These are phyloP conservation scores for Sphagnum fallax DNA, from an alignment of 228 moss, liverwort and hornwort species.

Conservation along the genomic window DNA sequence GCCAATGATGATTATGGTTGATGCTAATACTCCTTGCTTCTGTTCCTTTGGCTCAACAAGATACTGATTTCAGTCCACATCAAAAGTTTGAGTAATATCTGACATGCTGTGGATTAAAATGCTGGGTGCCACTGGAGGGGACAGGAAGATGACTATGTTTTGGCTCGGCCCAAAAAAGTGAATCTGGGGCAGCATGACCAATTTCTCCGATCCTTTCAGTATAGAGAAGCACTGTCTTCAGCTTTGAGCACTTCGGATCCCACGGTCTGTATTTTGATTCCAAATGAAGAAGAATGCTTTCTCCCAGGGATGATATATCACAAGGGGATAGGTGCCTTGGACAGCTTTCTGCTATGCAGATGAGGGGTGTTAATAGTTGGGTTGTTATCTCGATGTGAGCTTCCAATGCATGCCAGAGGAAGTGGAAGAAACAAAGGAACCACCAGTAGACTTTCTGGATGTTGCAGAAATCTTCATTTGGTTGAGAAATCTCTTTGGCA, in stretches of 20 bases:
- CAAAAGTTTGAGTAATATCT: too few relatives aligned
- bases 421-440: too few relatives aligned
- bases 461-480: too few relatives aligned
- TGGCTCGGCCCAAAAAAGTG: conserved; percentile 27
- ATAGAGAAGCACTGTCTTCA: conserved; percentile 71
- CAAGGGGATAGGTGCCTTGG: too few relatives aligned
- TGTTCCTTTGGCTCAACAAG: background rate
- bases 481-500: too few relatives aligned
- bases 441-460: too few relatives aligned
- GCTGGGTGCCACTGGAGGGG: background rate
- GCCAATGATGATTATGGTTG: background rate
- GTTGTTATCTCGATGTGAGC: background rate
- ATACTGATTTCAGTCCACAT: too few relatives aligned
- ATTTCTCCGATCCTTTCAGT: conserved; percentile 68
- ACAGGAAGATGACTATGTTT: conserved; percentile 68
- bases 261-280: conserved; percentile 16
- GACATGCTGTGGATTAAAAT: background rate
- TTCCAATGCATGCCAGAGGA: background rate
- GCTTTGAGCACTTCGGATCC: conserved; percentile 52
- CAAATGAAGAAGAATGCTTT: background rate
- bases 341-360: too few relatives aligned
- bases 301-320: background rate
- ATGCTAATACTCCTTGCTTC: background rate
- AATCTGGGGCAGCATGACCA: conserved; percentile 52
- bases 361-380: background rate